A percentile compares a stretch with the other conserved stretches of the same genome.
Evolutionary conservation across 352 stramenopile species (phyloP).

Genomic region (Globisporangium polare): DNA sequence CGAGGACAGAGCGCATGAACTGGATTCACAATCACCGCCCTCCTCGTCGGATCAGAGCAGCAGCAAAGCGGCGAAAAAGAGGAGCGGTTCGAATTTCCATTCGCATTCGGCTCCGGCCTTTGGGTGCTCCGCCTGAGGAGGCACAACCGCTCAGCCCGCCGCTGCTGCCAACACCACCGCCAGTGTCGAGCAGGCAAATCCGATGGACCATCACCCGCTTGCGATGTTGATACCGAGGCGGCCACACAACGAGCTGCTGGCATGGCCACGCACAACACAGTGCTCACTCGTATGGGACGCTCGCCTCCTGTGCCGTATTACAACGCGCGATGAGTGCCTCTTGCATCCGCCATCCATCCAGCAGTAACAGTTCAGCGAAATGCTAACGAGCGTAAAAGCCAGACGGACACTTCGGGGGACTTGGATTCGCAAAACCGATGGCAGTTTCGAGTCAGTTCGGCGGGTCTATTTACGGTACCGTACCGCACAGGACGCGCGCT

Average conservation of each 20-base stretch:
- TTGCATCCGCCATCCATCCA: not conserved
- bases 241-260: not conserved
- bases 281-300: too few species aligned
- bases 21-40: too few species aligned
- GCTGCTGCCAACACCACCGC: not conserved
- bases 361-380: constrained; percentile 3
- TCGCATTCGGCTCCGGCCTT: too few species aligned
- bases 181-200: too few species aligned
- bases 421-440: not conserved
- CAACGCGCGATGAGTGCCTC: not conserved
- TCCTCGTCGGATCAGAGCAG: too few species aligned
- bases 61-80: constrained; percentile 1
- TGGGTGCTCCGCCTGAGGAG: too few species aligned
- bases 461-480: not conserved
- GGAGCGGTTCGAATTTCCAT: not conserved
- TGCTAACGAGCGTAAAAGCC: not conserved
- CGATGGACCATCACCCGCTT: too few species aligned
- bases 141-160: not conserved
- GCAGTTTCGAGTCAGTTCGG: constrained; percentile 1
- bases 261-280: too few species aligned
- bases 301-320: too few species aligned
- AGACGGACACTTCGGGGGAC: not conserved
- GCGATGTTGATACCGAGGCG: not conserved
- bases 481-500: not conserved
- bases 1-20: not conserved